Evolutionary conservation across 768 basidiomycete species (phyloP).

Genomic region (Mycena venus): DNA sequence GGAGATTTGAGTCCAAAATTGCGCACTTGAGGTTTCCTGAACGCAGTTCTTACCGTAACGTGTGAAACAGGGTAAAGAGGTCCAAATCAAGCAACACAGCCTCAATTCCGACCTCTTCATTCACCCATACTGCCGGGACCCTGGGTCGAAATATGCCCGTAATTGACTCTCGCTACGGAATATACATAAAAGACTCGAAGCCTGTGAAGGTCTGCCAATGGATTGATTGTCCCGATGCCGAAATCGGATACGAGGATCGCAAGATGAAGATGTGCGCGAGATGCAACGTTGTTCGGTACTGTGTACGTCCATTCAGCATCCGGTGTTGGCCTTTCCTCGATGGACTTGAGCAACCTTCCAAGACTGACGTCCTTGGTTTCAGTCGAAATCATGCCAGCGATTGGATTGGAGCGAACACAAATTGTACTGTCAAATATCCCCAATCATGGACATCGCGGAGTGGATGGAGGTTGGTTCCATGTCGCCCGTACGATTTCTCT

Average conservation of each 20-base stretch:
- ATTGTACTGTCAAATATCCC: constrained; percentile 13
- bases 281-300: constrained; percentile 15
- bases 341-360: no score
- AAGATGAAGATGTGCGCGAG: constrained; percentile 16
- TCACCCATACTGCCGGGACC: no score
- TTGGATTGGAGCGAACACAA: constrained; percentile 13
- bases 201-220: constrained; percentile 17
- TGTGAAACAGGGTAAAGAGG: background rate
- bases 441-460: constrained; percentile 7
- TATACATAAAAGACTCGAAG: background rate
- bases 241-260: background rate
- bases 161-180: background rate
- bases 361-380: background rate
- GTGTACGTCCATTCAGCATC: background rate
- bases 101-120: no score
- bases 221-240: background rate
- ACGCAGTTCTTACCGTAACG: no score
- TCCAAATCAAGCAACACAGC: background rate
- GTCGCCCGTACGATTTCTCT: background rate
- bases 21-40: no score
- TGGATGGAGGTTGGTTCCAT: constrained; percentile 2
- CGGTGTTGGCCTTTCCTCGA: no score
- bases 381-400: constrained; percentile 11
- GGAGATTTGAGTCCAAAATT: no score
- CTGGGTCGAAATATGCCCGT: constrained; percentile 5